phyloP scores from a whole-genome alignment of 2,329 filamentous ascomycete genomes.

The Chaetomiaceae sp. region DNA sequence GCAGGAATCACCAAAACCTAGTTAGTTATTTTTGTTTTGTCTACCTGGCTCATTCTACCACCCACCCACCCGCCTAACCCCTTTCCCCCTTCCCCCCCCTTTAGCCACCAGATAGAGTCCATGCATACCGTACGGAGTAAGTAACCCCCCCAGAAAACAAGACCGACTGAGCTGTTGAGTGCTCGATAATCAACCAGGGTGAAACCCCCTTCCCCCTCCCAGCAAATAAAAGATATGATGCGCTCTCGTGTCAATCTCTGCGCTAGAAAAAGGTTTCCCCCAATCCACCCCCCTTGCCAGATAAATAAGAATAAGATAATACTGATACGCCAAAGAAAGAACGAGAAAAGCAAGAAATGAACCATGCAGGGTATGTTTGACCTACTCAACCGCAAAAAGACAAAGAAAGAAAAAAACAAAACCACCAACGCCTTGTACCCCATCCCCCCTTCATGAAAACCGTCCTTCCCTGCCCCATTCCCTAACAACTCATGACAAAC shows the following conservation, averaged over 20 bases:
- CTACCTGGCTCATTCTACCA: neutral
- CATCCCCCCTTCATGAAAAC: too few species aligned
- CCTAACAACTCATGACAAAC: too few species aligned
- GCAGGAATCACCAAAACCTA: neutral
- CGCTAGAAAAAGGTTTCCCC: neutral
- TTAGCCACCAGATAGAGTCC: neutral
- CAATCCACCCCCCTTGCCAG: neutral
- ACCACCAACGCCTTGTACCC: neutral
- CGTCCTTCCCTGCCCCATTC: too few species aligned
- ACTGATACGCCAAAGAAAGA: neutral
- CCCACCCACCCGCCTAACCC: neutral
- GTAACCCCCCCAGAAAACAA: neutral
- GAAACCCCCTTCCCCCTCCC: too few species aligned
- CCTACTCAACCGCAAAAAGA: slow-evolving; percentile 4
- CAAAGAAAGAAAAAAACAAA: neutral
- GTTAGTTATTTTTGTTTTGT: neutral
- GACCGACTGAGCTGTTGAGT: neutral
- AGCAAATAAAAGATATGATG: neutral
- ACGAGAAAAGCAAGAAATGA: slow-evolving; percentile 5
- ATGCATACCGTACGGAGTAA: too few species aligned
- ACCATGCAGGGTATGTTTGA: slow-evolving; percentile 19
- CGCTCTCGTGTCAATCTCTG: slow-evolving; percentile 13
- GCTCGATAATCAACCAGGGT: neutral
- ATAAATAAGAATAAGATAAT: neutral
- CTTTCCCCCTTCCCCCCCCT: too few species aligned